A percentile compares a stretch with the other conserved stretches of the same genome.
Evolutionary conservation across 2,329 filamentous ascomycete species (phyloP).

Genomic region (Hypoxylon sp.): DNA sequence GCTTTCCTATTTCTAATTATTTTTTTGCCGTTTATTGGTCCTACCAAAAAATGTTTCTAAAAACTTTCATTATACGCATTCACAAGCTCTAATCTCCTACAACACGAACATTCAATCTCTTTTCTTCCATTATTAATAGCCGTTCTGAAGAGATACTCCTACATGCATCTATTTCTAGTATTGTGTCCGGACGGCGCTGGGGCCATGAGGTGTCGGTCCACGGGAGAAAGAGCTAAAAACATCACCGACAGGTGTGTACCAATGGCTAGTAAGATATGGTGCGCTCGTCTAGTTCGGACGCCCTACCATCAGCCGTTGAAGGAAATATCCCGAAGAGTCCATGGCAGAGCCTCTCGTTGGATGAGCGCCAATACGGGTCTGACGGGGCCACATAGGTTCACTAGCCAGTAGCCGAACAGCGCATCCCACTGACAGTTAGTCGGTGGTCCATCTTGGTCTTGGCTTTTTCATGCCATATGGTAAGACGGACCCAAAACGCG

Average conservation of each 20-base stretch:
- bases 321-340: conserved; percentile 36
- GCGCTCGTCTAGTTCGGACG: conserved; percentile 37
- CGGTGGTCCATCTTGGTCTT: conserved; percentile 30
- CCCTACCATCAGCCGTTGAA: conserved; percentile 43
- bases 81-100: conserved; percentile 17
- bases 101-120: conserved; percentile 24
- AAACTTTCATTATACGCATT: conserved; percentile 6
- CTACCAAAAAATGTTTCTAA: conserved; percentile 8
- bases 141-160: conserved; percentile 14
- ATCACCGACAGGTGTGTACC: conserved; percentile 6
- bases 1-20: conserved; percentile 29
- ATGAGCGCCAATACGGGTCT: conserved; percentile 37
- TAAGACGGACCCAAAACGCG: conserved; percentile 22
- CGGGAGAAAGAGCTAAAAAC: conserved; percentile 13
- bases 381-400: conserved; percentile 22
- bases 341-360: conserved; percentile 40
- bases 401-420: conserved; percentile 28
- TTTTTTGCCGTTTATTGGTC: conserved; percentile 2
- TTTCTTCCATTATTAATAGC: conserved; percentile 17
- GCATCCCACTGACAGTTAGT: conserved; percentile 28
- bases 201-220: conserved; percentile 7
- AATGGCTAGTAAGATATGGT: conserved; percentile 23
- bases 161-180: conserved; percentile 35
- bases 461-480: conserved; percentile 35
- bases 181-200: conserved; percentile 15